Percentiles rank a stretch among this genome's conserved stretches.
Conservation (phyloP, 2,329 filamentous ascomycete genomes). For the Fusarium humuli region DNA sequence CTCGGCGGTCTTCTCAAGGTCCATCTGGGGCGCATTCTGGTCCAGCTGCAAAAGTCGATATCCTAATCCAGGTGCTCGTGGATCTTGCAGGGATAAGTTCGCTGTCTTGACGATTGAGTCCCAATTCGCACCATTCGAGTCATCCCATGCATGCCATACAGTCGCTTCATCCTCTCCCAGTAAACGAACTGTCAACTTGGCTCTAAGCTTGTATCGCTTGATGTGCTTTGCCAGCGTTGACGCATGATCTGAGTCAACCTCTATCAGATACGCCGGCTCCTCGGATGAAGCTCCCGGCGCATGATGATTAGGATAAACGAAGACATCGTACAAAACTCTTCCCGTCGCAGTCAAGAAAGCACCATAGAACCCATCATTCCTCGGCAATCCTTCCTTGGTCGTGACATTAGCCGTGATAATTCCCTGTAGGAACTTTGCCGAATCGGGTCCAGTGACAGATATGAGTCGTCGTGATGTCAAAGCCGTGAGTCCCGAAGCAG, state of each 20-base stretch:
- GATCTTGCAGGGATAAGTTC: slow-evolving; percentile 60
- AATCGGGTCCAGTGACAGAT: slow-evolving; percentile 81
- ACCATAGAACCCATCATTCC: slow-evolving; percentile 73
- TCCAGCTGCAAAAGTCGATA: slow-evolving; percentile 58
- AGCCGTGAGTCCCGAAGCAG: slow-evolving; percentile 60
- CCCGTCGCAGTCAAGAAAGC: slow-evolving; percentile 89
- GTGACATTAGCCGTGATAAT: slow-evolving; percentile 75
- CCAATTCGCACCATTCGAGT: slow-evolving; percentile 49
- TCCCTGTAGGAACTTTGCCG: slow-evolving; percentile 87
- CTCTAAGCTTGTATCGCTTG: slow-evolving; percentile 85
- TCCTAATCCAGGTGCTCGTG: slow-evolving; percentile 67
- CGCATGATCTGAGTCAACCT: slow-evolving; percentile 79
- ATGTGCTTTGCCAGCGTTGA: slow-evolving; percentile 75
- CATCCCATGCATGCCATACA: slow-evolving; percentile 82
- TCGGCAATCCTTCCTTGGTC: slow-evolving; percentile 51
- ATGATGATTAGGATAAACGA: slow-evolving; percentile 77
- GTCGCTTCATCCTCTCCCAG: slow-evolving; percentile 72
- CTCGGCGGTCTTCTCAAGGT: slow-evolving; percentile 62
- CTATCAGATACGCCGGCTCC: slow-evolving; percentile 72
- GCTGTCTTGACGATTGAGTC: slow-evolving; percentile 34
- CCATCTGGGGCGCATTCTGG: slow-evolving; percentile 51
- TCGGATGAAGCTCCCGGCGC: slow-evolving; percentile 41
- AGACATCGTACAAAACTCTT: slow-evolving; percentile 87
- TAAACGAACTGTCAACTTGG: slow-evolving; percentile 77
- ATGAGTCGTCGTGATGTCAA: slow-evolving; percentile 84